Percentiles rank a stretch among this genome's conserved stretches.
phyloP scores from a whole-genome alignment of 768 basidiomycete species.

The Lactarius deliciosus region DNA sequence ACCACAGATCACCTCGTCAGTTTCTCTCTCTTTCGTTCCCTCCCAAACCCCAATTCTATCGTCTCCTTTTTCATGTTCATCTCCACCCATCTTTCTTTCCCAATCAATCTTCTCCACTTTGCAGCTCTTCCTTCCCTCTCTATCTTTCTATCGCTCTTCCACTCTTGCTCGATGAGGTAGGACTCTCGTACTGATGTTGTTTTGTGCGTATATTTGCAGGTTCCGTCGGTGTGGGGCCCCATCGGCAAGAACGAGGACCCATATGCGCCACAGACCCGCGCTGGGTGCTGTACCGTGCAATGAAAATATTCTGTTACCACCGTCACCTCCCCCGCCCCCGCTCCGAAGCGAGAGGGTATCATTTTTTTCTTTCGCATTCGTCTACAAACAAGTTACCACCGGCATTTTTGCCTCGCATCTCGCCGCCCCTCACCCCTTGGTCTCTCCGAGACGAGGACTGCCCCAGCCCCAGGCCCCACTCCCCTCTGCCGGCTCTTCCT shows the following conservation, averaged over 20 bases:
- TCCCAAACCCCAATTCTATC: neutral
- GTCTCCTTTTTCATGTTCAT: neutral
- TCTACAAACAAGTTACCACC: neutral
- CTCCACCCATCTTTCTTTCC: neutral
- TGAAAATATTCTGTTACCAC: slow-evolving; percentile 6
- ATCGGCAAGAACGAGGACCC: slow-evolving; percentile 92
- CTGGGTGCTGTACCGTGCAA: slow-evolving; percentile 25
- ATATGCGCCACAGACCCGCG: slow-evolving; percentile 59
- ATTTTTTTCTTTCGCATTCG: neutral
- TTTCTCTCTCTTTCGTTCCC: slow-evolving; percentile 13
- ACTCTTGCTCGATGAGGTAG: neutral
- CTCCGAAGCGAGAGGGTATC: neutral
- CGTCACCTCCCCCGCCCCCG: neutral
- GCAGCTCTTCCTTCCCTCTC: neutral
- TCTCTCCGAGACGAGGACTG: neutral
- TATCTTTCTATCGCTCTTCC: neutral
- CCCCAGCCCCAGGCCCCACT: neutral
- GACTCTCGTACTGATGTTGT: slow-evolving; percentile 25
- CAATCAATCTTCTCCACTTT: neutral
- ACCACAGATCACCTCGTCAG: slow-evolving; percentile 69
- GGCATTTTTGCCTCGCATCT: neutral
- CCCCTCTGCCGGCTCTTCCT: neutral
- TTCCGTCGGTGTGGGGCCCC: slow-evolving; percentile 96
- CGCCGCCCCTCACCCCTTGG: neutral
- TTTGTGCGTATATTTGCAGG: slow-evolving; percentile 43